Base-by-base conservation (phyloP, 2,329 filamentous ascomycete species). In the Claviceps lovelessii region DNA sequence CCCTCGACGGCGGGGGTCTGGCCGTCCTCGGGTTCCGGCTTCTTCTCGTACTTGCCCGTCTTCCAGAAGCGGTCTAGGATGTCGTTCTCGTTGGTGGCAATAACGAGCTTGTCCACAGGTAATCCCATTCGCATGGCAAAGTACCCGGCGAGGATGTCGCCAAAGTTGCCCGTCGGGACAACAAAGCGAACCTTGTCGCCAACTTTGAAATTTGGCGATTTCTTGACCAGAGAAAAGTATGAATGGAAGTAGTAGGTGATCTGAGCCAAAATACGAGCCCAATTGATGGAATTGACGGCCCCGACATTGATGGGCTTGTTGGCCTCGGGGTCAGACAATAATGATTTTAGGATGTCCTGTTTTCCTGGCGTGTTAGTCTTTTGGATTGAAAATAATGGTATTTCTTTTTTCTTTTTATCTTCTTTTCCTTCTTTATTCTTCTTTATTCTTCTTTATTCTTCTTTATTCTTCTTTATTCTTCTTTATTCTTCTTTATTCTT, bases 251-350 rank as follows among this genome's bases (percentile, higher is more conserved):
- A 98, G 78, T 95, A 97, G 57, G 88, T 89, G 60, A 95, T 96
- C 73, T 98, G 93, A 13, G 93, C 91, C 42, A 98, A 79, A 62
- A 98, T 97, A 62, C 93, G 80, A 2, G 90, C 87, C 80, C 86
- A 96, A 74, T 97, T 97, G 73, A 97, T 97, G 49, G 87, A 93
- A 76, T 97, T 97, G 61, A 97, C 89, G 47, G 93, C 91, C 45
- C 87, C 91, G 47, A 97, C 84, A 61, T 88, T 89, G 65, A 91
- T 81, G 2, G 80, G 83, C 61, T 79, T 74, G 76, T 97, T 97
- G 67, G 88, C 86, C 54, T 90, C 83, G 3, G 85, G 76, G 63
- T 98, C 91, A 59, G 83, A 84, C 67, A 97, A 96, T 51, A 98
- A 79, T 1, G 87, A 84, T 73, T 98, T 97, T 67, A 98, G 86